These are phyloP conservation scores for Zalerion maritima DNA, from an alignment of 495 filamentous ascomycete genomes.

Conservation along the genomic window DNA sequence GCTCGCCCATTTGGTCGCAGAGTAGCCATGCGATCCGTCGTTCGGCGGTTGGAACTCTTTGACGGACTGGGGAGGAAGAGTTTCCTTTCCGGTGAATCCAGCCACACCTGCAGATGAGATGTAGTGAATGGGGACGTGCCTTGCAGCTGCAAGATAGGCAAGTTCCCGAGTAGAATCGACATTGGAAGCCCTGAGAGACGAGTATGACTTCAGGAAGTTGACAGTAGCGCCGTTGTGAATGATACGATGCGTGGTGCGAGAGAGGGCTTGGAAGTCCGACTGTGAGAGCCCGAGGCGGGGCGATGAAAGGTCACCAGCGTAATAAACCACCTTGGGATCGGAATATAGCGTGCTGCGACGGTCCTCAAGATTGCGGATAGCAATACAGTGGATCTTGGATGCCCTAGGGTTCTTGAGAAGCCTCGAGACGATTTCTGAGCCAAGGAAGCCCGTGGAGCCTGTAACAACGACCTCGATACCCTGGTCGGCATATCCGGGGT, in stretches of 20 bases:
- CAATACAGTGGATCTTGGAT: too few species aligned
- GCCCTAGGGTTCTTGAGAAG: too few species aligned
- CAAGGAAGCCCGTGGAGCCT: conserved; percentile 18
- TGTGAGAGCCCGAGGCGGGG: conserved; percentile 24
- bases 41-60: too few species aligned
- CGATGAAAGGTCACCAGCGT: conserved; percentile 22
- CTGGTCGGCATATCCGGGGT: too few species aligned
- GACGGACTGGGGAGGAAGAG: too few species aligned
- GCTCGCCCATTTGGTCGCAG: conserved; percentile 38
- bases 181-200: conserved; percentile 24
- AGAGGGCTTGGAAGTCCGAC: conserved; percentile 13
- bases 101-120: conserved; percentile 28
- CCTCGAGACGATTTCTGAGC: conserved; percentile 8
- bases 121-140: conserved; percentile 34
- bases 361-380: too few species aligned
- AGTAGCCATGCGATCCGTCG: conserved; percentile 30
- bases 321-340: conserved; percentile 20
- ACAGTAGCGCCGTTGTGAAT: conserved; percentile 41
- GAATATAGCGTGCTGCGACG: too few species aligned
- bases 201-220: conserved; percentile 34
- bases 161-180: conserved; percentile 30
- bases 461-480: conserved; percentile 13
- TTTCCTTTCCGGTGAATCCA: conserved; percentile 7
- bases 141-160: conserved; percentile 13
- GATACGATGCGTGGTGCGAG: conserved; percentile 20